Base-by-base conservation (phyloP, 2,329 filamentous ascomycete species). In the Monilinia fructicola region DNA sequence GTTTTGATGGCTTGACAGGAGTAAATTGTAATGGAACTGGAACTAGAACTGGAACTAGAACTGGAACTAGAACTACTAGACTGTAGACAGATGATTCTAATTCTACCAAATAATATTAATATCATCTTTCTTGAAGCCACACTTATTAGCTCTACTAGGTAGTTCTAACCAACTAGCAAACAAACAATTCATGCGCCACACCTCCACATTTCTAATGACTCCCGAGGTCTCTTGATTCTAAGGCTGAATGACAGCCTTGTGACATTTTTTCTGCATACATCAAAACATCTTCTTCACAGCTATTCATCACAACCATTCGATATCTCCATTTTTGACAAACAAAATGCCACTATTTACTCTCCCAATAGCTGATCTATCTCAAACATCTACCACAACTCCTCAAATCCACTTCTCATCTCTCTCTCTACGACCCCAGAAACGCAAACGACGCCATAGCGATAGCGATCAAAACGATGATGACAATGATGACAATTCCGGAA, bases 331-430 rank as follows among this genome's bases (percentile, higher is more conserved):
- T 2, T 21, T 11, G 31, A 38, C 48, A 38, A 50, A 18, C 18
- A 69, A 58, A 26, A 74, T 74, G 73, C 69, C 73, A 42, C 67
- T 73, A 23, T 74, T 73, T 40, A 67, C 72, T n/a, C 69, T 73
- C 12, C 73, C 73, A 12, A 66, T 74, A 40, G 65, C 68, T 14
- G 55, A 59, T 46, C 67, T 56, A 28, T 68, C 59, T n/a, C 65
- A 66, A 54, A 64, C 67, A 50, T 60, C 64, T 16, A 44, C 68
- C 14, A 62, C 66, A 44, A 67, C 58, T 42, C 62, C 59, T 6
- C 66, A 55, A 40, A 54, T 61, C 14, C 64, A 67, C 26, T 70
- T 68, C 42, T 64, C 70, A 31, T 54, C 68, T 26, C 64, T 68
- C 9, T 66, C 69, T 31, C 65, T 56, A 42, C 69, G 69, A 64